Evolutionary conservation across 495 filamentous ascomycete genomes (phyloP).

Genomic region (Xylaria scruposa): DNA sequence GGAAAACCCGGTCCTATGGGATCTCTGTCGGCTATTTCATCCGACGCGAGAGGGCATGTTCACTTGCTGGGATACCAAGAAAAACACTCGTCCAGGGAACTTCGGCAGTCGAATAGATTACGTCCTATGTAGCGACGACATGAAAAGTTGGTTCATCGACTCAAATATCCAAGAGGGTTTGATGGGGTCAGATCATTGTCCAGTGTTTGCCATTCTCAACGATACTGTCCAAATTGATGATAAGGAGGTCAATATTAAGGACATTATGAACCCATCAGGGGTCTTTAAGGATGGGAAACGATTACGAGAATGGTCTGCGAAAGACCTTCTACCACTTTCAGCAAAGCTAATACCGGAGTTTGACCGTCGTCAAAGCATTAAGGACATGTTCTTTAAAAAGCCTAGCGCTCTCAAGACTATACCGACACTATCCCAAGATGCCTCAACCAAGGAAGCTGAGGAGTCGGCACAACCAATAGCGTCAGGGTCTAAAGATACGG

Average conservation of each 20-base stretch:
- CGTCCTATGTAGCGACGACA: conserved; percentile 79
- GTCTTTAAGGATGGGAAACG: conserved; percentile 76
- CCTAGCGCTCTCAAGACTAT: conserved; percentile 30
- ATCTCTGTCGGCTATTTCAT: conserved; percentile 86
- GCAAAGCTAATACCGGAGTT: conserved; percentile 89
- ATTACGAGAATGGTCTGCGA: conserved; percentile 68
- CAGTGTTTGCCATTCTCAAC: conserved; percentile 82
- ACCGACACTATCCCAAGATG: conserved; percentile 27
- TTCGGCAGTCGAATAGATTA: conserved; percentile 93
- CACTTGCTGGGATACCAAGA: conserved; percentile 90
- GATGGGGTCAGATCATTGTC: conserved; percentile 96
- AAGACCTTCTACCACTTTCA: conserved; percentile 74
- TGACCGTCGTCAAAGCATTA: conserved; percentile 80
- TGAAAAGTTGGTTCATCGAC: conserved; percentile 83
- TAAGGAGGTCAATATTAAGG: conserved; percentile 61
- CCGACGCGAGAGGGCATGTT: conserved; percentile 86
- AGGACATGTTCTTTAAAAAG: conserved; percentile 85
- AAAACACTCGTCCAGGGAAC: conserved; percentile 89
- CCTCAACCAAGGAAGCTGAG: conserved; percentile 23
- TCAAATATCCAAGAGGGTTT: conserved; percentile 96
- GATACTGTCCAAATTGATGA: conserved; percentile 62
- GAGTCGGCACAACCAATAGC: not conserved
- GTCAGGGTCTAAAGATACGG: conserved; percentile 15
- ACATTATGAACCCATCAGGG: conserved; percentile 81
- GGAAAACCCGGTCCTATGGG: conserved; percentile 78